Base-by-base conservation (phyloP, 2,329 filamentous ascomycete genomes). In the Tympanopsis confertula region DNA sequence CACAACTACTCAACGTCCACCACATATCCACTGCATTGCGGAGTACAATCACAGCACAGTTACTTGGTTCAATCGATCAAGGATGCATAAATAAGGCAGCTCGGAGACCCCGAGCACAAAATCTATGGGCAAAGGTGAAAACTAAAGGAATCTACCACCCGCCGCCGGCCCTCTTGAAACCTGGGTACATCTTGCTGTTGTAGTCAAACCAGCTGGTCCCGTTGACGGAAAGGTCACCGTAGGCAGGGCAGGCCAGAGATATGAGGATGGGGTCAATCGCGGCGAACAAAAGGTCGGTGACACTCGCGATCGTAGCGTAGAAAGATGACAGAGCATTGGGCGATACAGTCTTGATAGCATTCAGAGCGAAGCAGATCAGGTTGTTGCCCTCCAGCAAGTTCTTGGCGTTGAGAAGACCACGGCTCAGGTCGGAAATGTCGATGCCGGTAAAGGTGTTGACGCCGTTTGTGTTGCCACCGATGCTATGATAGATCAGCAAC, bases 301-400 rank as follows among this genome's bases (percentile, higher is more conserved):
- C 52, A 5, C 40, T 44, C 2, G 52, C 47, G 13, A 57, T 35
- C 1, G 53, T 53, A 36, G 45, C 40, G 37, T 51, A 56, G 7
- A 59, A 15, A 2, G 47, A 47, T 12, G 47, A 42, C 15, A 61
- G 43, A 1, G 51, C 44, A 38, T 56, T 50, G 5, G 57, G 58
- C 19, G 53, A 51, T 19, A 50, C 46, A 4, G 50, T 47, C 35
- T 57, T 54, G 24, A 57, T 39, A 7, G 56, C 44, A 39, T 61
- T 51, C 18, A 56, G 52, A 4, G 53, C 49, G 28, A 63, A 59
- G 43, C 61, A 65, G 7, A 56, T 39, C 2, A 62, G 47, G 33
- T 62, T 62, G 41, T 59, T 58, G 5, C 42, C 44, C 35, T 53
- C 43, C 13, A 44, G 42, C 20, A 54, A 37, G 17, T 39, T 45